Conservation (phyloP, 2,329 filamentous ascomycete species). For the Emericellopsis atlantica region DNA sequence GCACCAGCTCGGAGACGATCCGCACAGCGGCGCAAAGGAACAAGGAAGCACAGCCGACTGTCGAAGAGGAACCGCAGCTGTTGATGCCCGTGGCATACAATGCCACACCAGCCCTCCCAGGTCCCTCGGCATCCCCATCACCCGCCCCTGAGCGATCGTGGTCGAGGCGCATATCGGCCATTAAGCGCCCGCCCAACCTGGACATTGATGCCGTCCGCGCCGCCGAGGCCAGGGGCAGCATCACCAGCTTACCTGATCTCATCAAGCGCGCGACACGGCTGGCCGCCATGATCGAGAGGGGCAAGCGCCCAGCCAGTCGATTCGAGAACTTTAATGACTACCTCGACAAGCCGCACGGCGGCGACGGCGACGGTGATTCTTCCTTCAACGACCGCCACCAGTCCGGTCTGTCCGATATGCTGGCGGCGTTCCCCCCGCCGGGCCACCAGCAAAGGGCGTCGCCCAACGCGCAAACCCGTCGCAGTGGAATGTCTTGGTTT, state of each 20-base stretch:
- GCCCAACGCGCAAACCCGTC: slow-evolving; percentile 23
- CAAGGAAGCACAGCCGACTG: background rate
- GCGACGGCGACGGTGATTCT: slow-evolving; percentile 24
- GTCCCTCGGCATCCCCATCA: background rate
- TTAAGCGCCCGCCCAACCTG: slow-evolving; percentile 57
- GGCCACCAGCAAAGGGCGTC: slow-evolving; percentile 19
- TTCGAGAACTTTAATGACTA: slow-evolving; percentile 41
- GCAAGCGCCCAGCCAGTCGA: slow-evolving; percentile 50
- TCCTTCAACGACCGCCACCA: slow-evolving; percentile 28
- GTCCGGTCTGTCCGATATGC: slow-evolving; percentile 50
- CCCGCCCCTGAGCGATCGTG: background rate
- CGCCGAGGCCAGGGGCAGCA: slow-evolving; percentile 73
- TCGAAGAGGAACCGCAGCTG: background rate
- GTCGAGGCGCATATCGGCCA: slow-evolving; percentile 36
- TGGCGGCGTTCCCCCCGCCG: slow-evolving; percentile 52
- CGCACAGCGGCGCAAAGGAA: slow-evolving; percentile 11
- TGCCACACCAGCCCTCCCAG: slow-evolving; percentile 4
- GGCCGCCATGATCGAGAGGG: slow-evolving; percentile 78
- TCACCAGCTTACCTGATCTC: slow-evolving; percentile 84
- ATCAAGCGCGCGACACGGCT: slow-evolving; percentile 80
- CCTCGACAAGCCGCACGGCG: slow-evolving; percentile 27
- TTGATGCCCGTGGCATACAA: slow-evolving; percentile 1
- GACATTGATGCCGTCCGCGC: slow-evolving; percentile 73
- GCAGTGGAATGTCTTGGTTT: slow-evolving; percentile 33
- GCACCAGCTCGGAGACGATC: slow-evolving; percentile 30